Evolutionary conservation across 2,329 filamentous ascomycete species (phyloP), one percentile per base, ranked within the genome.

Genomic region (Parastagonospora nodorum): DNA sequence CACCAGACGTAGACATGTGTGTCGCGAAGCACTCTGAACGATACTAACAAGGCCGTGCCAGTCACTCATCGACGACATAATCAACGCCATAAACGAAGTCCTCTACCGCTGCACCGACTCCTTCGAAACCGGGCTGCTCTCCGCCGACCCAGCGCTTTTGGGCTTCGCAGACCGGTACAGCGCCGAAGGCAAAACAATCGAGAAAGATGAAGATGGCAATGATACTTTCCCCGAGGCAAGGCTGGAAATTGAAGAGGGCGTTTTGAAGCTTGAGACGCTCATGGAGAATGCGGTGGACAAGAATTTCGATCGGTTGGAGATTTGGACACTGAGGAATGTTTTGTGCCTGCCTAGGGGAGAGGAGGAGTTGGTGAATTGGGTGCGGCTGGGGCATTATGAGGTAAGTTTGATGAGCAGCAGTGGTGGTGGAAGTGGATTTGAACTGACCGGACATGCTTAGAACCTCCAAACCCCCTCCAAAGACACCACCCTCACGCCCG

Each of bases 51-150:
- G 8, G 24, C 16, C 19, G 46, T 31, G 16, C 44, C 37, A 49
- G 92, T 89, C 89, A 54, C 85, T 99, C 36, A 88, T 99, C 68
- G 94, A 99, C 84, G 93, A 97, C 77, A 92, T 97, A 64, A 96
- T 97, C 78, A 97, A 97, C 80, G 89, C 88, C 48, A 86, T 97
- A 74, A 99, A 97, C 78, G 90, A 93, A 67, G 84, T 97, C 66
- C 88, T 94, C 67, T 94, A 96, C 75, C 88, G 88, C 73, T 92
- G 91, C 46, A 87, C 96, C 66, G 90, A 90, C 66, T 90, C 89
- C 53, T 86, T 97, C 59, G 94, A 97, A 75, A 84, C 86, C 48
- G 90, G 90, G 1, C 85, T 99, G 15, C 80, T 90, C 42, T 82
- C 83, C 43, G 87, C 89, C 2, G 84, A 89, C 1, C 89, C 92